Evolutionary conservation across 1,139 yeast species (phyloP).

Genomic region (Lizanozyma gosingica): DNA sequence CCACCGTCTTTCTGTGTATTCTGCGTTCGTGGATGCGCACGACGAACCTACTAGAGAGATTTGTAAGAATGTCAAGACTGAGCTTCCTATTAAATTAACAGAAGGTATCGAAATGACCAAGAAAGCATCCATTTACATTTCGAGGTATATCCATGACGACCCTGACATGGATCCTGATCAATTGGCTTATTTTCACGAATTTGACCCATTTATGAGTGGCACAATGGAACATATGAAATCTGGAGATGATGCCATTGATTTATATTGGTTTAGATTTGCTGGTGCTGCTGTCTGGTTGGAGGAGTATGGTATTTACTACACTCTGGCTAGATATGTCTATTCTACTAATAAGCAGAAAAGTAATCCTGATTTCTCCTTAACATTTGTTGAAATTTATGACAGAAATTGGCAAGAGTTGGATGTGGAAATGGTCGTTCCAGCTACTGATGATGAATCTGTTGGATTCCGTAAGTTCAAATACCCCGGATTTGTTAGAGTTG

Average conservation of each 20-base stretch:
- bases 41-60: not conserved
- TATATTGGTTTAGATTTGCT: conserved; percentile 28
- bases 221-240: conserved; percentile 8
- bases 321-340: conserved; percentile 27
- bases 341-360: conserved; percentile 21
- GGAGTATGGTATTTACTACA: conserved; percentile 29
- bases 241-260: conserved; percentile 17
- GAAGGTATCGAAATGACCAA: not conserved
- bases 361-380: conserved; percentile 24
- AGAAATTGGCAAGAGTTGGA: conserved; percentile 29
- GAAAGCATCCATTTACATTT: not conserved
- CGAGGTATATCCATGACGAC: not conserved
- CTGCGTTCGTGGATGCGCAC: not conserved
- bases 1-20: not conserved
- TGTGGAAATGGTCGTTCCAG: conserved; percentile 25
- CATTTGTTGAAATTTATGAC: conserved; percentile 30
- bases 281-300: conserved; percentile 35
- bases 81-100: not conserved
- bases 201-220: not conserved
- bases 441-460: not conserved
- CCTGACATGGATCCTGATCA: not conserved
- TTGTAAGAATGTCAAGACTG: not conserved
- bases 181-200: not conserved
- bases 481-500: not conserved
- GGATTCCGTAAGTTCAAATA: not conserved